Percentiles rank a stretch among this genome's conserved stretches.
These are phyloP conservation scores for Apiotrichum brassicae DNA, from an alignment of 1,284 basidiomycete genomes.

Conservation along the genomic window DNA sequence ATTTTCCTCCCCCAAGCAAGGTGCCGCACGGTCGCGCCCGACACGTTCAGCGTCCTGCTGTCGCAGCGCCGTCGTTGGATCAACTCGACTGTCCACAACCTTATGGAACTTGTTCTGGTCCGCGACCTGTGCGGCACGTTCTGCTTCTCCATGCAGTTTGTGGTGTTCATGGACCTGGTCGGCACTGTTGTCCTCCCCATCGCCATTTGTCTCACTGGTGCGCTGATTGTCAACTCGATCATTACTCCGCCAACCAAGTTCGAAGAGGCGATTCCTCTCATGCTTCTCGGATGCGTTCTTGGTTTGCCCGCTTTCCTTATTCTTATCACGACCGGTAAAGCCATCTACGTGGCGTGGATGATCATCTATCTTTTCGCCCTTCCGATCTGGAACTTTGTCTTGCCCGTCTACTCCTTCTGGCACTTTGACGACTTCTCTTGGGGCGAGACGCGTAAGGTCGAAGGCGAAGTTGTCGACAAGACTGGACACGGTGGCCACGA, in stretches of 20 bases:
- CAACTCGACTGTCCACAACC: slow-evolving; percentile 97
- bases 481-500: slow-evolving; percentile 57
- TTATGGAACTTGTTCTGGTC: slow-evolving; percentile 97
- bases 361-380: slow-evolving; percentile 84
- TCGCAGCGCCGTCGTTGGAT: slow-evolving; percentile 99
- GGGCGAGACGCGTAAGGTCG: slow-evolving; percentile 97
- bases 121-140: slow-evolving; percentile 93
- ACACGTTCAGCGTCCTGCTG: slow-evolving; percentile 85
- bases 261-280: slow-evolving; percentile 87
- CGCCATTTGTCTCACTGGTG: slow-evolving; percentile 86
- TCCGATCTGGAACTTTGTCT: slow-evolving; percentile 90
- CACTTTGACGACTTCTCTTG: slow-evolving; percentile 96
- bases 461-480: slow-evolving; percentile 68
- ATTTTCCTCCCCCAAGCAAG: slow-evolving; percentile 96
- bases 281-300: slow-evolving; percentile 81
- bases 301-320: slow-evolving; percentile 91
- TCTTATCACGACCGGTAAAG: slow-evolving; percentile 85
- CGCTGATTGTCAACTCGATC: slow-evolving; percentile 75
- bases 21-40: slow-evolving; percentile 92
- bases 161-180: slow-evolving; percentile 96
- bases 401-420: slow-evolving; percentile 96
- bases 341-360: slow-evolving; percentile 98
- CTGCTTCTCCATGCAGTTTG: slow-evolving; percentile 96
- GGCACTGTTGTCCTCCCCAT: slow-evolving; percentile 94
- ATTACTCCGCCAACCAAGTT: slow-evolving; percentile 76